Percentiles rank a stretch among this genome's conserved stretches.
These are phyloP conservation scores for Adansonia gregorii DNA, from an alignment of 441 rosid species.

Conservation along the genomic window DNA sequence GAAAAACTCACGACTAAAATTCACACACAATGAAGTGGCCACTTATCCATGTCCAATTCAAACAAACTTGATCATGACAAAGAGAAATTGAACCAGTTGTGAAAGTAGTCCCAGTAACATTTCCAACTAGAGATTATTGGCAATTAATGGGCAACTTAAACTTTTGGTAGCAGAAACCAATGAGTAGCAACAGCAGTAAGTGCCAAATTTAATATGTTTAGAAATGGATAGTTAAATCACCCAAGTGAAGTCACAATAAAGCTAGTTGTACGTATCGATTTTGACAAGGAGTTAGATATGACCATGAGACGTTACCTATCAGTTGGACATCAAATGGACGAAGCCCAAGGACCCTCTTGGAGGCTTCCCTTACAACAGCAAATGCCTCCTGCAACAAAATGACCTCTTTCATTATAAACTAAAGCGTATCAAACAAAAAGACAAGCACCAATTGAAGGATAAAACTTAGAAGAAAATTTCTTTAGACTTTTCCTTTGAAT, in stretches of 20 bases:
- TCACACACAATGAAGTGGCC: constrained; percentile 18
- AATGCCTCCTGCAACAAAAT: constrained; percentile 69
- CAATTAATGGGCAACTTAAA: not conserved
- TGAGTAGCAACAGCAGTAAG: not conserved
- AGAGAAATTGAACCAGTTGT: not conserved
- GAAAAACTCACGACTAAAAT: not conserved
- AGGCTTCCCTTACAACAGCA: constrained; percentile 94
- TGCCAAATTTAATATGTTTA: not conserved
- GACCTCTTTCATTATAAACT: constrained; percentile 6
- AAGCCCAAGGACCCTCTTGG: constrained; percentile 86
- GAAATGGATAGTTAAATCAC: too few relatives aligned
- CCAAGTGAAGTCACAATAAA: not conserved
- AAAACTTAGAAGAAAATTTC: not conserved
- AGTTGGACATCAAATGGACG: constrained; percentile 92
- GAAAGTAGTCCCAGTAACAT: not conserved
- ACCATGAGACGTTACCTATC: constrained; percentile 54
- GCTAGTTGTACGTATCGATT: not conserved
- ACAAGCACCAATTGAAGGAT: not conserved
- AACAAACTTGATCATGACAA: not conserved
- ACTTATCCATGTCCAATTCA: not conserved
- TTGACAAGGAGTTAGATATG: not conserved
- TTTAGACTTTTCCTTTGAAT: not conserved
- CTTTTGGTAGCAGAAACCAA: not conserved
- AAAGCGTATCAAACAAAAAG: not conserved
- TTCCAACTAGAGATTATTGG: not conserved